Evolutionary conservation across 2,329 filamentous ascomycete genomes (phyloP), one percentile per base, ranked within the genome.

Genomic region (Pseudogymnoascus pannorum): DNA sequence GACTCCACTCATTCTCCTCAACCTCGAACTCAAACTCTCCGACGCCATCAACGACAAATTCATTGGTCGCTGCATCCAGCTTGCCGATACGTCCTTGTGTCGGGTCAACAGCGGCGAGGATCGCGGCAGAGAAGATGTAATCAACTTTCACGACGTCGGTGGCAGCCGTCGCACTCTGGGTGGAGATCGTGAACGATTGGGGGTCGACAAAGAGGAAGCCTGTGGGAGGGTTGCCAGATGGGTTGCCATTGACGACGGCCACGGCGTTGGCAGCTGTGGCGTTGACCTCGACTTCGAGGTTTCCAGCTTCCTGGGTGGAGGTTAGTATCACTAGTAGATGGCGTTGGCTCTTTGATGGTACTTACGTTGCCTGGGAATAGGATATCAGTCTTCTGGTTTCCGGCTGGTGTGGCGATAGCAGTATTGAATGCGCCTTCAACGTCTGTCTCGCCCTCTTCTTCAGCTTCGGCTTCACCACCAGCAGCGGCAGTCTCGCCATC

Each of bases 1-100:
- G 62, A 14, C 58, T 60, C 14, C 66, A 36, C 67, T 77, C 75
- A 44, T 75, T 75, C 64, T 77, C 75, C 4, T 77, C 75, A 1
- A 60, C 72, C 65, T 77, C 75, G 40, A 76, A 77, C 66, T 76
- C 75, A 18, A 73, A 68, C 67, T 76, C 75, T 60, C 74, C 74
- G 0, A 76, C 59, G 16, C 66, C 69, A 35, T 72, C 72, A 42
- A 76, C 70, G 61, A 76, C 68, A 57, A 76, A 77, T n/a, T 67
- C 67, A 58, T 72, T 70, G 36, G 72, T 69, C 16, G 74, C 72
- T 5, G 66, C 64, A 63, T 70, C 73, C 35, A 77, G 69, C 26
- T 71, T 71, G 48, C 72, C 75, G 40, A 76, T 65, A 59, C 72
- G 66, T n/a, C 72, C 73, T 20, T 72, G 48, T 1, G 48, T 62